Evolutionary conservation across 352 stramenopile species (phyloP).

Genomic region (Globisporangium mamillatum): DNA sequence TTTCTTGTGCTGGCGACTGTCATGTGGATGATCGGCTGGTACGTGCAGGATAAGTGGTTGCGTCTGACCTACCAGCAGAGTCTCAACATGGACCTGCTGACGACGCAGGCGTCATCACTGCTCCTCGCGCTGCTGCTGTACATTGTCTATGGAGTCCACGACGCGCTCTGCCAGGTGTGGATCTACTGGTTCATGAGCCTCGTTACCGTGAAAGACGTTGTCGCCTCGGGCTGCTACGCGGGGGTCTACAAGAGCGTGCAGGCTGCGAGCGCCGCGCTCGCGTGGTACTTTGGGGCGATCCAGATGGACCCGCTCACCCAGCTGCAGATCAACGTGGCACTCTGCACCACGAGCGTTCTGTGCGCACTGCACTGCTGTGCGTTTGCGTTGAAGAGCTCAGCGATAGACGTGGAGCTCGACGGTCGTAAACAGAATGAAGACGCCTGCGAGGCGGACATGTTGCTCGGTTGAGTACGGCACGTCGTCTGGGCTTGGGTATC

Average conservation of each 20-base stretch:
- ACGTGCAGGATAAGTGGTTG: constrained; percentile 21
- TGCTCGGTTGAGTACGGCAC: not conserved
- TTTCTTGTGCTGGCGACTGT: constrained; percentile 25
- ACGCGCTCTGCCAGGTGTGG: constrained; percentile 77
- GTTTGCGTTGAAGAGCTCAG: not conserved
- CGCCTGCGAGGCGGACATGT: not conserved
- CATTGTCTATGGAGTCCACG: constrained; percentile 64
- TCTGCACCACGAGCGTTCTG: constrained; percentile 22
- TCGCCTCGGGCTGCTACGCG: constrained; percentile 43
- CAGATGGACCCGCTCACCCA: constrained; percentile 22
- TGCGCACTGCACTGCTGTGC: constrained; percentile 14
- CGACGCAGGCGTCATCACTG: not conserved
- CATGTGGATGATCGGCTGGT: constrained; percentile 42
- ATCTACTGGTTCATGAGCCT: constrained; percentile 77
- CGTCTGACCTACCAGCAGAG: constrained; percentile 21
- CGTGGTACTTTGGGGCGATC: constrained; percentile 38
- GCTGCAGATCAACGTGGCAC: constrained; percentile 35
- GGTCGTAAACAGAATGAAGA: not conserved
- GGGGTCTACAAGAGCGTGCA: constrained; percentile 76
- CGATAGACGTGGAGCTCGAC: not conserved
- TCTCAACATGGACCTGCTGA: constrained; percentile 26
- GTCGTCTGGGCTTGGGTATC: not conserved
- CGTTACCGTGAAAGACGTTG: constrained; percentile 31
- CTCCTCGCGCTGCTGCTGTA: constrained; percentile 45
- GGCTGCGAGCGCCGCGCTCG: constrained; percentile 27